phyloP scores from a whole-genome alignment of 208 protist genomes.

The Wallacemonas sp. region DNA sequence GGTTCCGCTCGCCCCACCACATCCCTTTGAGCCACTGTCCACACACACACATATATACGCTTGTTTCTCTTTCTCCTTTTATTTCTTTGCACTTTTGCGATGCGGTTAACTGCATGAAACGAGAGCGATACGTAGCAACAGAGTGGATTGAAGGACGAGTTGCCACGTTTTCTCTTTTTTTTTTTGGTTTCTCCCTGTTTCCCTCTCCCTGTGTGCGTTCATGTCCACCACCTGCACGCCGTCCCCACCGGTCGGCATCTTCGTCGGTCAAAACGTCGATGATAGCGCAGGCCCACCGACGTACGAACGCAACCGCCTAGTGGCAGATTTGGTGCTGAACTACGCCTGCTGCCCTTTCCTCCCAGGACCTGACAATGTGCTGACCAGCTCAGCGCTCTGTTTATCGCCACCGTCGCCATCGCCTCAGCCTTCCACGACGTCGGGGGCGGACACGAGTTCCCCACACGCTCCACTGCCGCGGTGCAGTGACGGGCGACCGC shows the following conservation, averaged over 20 bases:
- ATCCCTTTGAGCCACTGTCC: no score
- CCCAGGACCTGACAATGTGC: neutral
- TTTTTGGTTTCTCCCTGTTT: slow-evolving; percentile 11
- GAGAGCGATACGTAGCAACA: no score
- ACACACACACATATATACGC: no score
- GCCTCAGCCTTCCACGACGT: neutral
- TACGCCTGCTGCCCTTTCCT: slow-evolving; percentile 35
- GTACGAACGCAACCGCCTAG: slow-evolving; percentile 33
- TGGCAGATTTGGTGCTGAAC: slow-evolving; percentile 40
- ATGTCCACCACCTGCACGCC: neutral
- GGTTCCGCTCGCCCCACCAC: no score
- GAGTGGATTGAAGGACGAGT: neutral
- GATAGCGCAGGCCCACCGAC: slow-evolving; percentile 31
- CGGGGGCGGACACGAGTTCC: neutral
- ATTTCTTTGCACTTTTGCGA: no score
- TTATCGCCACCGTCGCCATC: neutral
- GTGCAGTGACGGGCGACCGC: neutral
- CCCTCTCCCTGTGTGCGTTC: neutral
- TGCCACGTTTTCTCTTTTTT: slow-evolving; percentile 9
- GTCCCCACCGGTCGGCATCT: slow-evolving; percentile 25
- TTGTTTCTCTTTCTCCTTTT: no score
- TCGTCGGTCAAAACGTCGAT: slow-evolving; percentile 35
- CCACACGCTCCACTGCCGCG: neutral
- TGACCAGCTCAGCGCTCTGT: neutral
- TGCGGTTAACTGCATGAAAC: no score